These are phyloP conservation scores for Thuidium tamariscinum DNA, from an alignment of 225 moss, liverwort and hornwort genomes.

Conservation along the genomic window DNA sequence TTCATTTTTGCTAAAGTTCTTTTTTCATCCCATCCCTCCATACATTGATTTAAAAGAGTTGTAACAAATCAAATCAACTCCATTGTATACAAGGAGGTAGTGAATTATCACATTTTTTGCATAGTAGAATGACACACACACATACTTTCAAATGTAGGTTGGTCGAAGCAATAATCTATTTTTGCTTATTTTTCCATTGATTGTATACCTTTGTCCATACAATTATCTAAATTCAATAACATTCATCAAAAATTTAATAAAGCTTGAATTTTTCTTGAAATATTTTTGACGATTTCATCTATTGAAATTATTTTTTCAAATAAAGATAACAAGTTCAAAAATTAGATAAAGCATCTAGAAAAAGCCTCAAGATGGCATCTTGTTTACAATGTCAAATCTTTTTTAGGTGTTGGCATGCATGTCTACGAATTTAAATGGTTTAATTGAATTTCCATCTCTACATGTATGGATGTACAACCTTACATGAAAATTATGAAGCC, in stretches of 20 bases:
- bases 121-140: not conserved
- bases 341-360: too few species aligned
- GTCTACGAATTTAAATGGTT: too few species aligned
- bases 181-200: not conserved
- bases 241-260: too few species aligned
- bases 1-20: not conserved
- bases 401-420: too few species aligned
- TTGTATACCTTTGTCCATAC: too few species aligned
- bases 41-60: not conserved
- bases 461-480: too few species aligned
- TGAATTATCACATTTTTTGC: not conserved
- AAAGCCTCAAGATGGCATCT: too few species aligned
- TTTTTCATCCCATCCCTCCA: not conserved
- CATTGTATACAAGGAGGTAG: rapidly evolving
- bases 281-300: rapidly evolving
- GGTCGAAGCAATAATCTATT: not conserved
- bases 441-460: too few species aligned
- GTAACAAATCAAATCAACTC: not conserved
- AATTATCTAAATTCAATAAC: rapidly evolving
- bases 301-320: not conserved
- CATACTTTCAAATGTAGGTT: not conserved
- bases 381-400: too few species aligned
- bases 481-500: not conserved
- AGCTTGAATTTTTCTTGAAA: not conserved
- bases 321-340: not conserved